phyloP scores from a whole-genome alignment of 169 alveolate species.

The Plasmodium coatneyi region DNA sequence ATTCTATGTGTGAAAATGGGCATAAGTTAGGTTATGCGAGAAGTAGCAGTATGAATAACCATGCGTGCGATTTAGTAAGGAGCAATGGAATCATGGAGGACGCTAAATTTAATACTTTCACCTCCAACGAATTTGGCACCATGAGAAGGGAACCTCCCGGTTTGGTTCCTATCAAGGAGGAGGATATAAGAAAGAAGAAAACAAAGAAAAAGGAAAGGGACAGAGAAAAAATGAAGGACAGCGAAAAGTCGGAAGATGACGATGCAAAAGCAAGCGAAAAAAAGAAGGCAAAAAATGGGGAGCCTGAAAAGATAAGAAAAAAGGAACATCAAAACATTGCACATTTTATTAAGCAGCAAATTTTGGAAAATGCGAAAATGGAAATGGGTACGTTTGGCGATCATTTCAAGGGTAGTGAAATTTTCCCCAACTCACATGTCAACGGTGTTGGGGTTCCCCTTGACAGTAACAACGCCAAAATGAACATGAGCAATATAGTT shows the following conservation, averaged over 20 bases:
- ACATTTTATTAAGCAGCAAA: not conserved
- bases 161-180: not conserved
- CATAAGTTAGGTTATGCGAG: slow-evolving; percentile 13
- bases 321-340: not conserved
- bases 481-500: not conserved
- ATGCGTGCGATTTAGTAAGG: slow-evolving; percentile 1
- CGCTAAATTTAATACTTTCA: not conserved
- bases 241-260: not conserved
- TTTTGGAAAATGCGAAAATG: not conserved
- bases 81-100: not conserved
- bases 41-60: not conserved
- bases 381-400: not conserved
- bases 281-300: not conserved
- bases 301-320: not conserved
- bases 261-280: not conserved
- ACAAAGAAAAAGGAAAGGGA: not conserved
- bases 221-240: not conserved
- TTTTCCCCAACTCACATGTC: not conserved
- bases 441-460: not conserved
- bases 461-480: not conserved
- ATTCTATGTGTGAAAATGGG: slow-evolving; percentile 34
- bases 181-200: slow-evolving; percentile 18
- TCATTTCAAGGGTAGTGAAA: not conserved
- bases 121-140: slow-evolving; percentile 3
- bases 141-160: slow-evolving; percentile 4